phyloP scores from a whole-genome alignment of 1,284 basidiomycete species.

The Kwoniella shivajii region DNA sequence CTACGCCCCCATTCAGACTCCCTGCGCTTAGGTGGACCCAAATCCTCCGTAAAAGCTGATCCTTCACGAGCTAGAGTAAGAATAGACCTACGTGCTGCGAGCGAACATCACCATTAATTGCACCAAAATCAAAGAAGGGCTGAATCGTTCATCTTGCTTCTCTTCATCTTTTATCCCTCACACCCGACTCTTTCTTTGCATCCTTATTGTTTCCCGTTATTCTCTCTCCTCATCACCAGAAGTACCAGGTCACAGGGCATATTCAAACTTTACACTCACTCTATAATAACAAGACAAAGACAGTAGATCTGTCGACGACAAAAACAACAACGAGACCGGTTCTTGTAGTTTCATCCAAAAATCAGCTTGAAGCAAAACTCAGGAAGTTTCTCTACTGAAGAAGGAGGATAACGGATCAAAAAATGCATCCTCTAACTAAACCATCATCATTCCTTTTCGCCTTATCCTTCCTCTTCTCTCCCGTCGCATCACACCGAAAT shows the following conservation, averaged over 20 bases:
- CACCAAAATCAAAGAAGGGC: background rate
- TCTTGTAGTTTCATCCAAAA: constrained; percentile 6
- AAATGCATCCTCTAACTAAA: constrained; percentile 1
- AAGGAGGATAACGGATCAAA: background rate
- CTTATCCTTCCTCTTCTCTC: constrained; percentile 11
- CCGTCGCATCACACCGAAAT: constrained; percentile 13
- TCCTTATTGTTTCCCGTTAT: background rate
- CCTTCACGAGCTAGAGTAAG: background rate
- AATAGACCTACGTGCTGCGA: background rate
- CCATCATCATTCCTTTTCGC: constrained; percentile 12
- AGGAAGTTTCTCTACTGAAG: background rate
- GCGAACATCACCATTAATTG: background rate
- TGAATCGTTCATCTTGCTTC: background rate
- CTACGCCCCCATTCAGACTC: background rate
- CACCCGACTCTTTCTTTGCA: background rate
- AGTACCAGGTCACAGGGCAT: constrained; percentile 4
- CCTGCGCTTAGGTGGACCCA: background rate
- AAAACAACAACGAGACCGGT: constrained; percentile 10
- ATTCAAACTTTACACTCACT: constrained; percentile 14
- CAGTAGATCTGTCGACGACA: constrained; percentile 18
- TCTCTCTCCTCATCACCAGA: background rate
- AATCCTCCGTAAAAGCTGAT: background rate
- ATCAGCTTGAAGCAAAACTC: background rate
- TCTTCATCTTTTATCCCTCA: background rate
- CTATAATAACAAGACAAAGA: background rate